A percentile compares a stretch with the other conserved stretches of the same genome.
phyloP scores from a whole-genome alignment of 2,329 filamentous ascomycete genomes.

The Didymella arachidicola region DNA sequence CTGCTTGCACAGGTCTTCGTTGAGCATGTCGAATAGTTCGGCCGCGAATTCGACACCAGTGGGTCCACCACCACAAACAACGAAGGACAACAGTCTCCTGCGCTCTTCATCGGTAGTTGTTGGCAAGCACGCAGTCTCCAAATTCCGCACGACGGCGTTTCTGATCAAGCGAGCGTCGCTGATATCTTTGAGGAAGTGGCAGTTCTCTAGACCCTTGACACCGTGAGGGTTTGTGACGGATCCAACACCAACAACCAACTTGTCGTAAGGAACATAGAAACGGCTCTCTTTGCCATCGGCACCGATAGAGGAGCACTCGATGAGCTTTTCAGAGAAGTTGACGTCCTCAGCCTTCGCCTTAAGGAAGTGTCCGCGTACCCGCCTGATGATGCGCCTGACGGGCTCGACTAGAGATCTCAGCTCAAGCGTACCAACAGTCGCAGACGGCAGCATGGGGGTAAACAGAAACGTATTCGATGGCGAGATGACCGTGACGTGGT shows the following conservation, averaged over 20 bases:
- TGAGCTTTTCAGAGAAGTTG: conserved; percentile 87
- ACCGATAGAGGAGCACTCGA: conserved; percentile 82
- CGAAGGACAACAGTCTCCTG: conserved; percentile 87
- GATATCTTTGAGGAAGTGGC: conserved; percentile 94
- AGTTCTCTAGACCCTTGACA: conserved; percentile 92
- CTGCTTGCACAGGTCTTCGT: conserved; percentile 78
- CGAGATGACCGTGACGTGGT: conserved; percentile 94
- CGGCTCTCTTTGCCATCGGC: conserved; percentile 73
- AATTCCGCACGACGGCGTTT: conserved; percentile 85
- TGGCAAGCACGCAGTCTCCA: conserved; percentile 90
- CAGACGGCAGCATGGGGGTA: conserved; percentile 96
- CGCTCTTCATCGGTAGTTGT: conserved; percentile 90
- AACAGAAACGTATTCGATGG: conserved; percentile 98
- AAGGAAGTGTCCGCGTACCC: conserved; percentile 86
- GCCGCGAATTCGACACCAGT: conserved; percentile 98
- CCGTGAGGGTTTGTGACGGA: conserved; percentile 94
- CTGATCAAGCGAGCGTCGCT: conserved; percentile 89
- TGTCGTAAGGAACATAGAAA: conserved; percentile 98
- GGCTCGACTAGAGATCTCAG: conserved; percentile 91
- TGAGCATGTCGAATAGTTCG: conserved; percentile 93
- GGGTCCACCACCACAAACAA: conserved; percentile 92
- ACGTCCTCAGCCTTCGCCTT: conserved; percentile 87
- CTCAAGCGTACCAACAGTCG: conserved; percentile 94
- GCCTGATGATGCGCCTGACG: conserved; percentile 80
- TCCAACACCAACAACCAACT: conserved; percentile 89